Evolutionary conservation across 176 grass and related monocot species (phyloP).

Genomic region (Neostapfia colusana): DNA sequence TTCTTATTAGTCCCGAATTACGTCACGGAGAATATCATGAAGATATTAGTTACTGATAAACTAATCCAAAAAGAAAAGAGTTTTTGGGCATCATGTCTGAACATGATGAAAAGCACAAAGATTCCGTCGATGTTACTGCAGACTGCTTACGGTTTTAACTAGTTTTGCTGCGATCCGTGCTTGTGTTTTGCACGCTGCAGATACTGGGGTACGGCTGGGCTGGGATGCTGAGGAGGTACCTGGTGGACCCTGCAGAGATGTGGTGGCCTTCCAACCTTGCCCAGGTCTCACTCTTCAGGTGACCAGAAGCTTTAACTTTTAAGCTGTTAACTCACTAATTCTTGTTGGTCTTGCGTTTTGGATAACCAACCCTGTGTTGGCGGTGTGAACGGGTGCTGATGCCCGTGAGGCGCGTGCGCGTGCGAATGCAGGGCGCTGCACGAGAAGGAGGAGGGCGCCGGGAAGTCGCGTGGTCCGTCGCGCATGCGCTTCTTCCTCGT

Average conservation of each 20-base stretch:
- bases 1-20: slow-evolving; percentile 1
- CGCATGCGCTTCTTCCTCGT: slow-evolving; percentile 92
- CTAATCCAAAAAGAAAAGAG: not conserved
- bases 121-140: not conserved
- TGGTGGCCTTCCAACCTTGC: slow-evolving; percentile 98
- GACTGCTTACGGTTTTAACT: not conserved
- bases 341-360: not conserved
- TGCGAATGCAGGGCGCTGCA: slow-evolving; percentile 66
- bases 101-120: not conserved
- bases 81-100: not conserved
- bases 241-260: slow-evolving; percentile 96
- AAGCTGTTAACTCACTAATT: not conserved
- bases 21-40: not conserved
- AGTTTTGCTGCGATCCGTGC: slow-evolving; percentile 1
- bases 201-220: slow-evolving; percentile 93
- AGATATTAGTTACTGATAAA: not conserved
- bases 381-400: not conserved
- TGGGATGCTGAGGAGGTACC: slow-evolving; percentile 78
- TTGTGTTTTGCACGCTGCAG: slow-evolving; percentile 36
- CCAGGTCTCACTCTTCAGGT: slow-evolving; percentile 97
- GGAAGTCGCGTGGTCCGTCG: slow-evolving; percentile 50
- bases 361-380: not conserved
- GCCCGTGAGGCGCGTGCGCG: not conserved
- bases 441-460: slow-evolving; percentile 48
- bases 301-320: not conserved